Evolutionary conservation across 495 filamentous ascomycete genomes (phyloP).

Genomic region (Talaromyces thailandensis): DNA sequence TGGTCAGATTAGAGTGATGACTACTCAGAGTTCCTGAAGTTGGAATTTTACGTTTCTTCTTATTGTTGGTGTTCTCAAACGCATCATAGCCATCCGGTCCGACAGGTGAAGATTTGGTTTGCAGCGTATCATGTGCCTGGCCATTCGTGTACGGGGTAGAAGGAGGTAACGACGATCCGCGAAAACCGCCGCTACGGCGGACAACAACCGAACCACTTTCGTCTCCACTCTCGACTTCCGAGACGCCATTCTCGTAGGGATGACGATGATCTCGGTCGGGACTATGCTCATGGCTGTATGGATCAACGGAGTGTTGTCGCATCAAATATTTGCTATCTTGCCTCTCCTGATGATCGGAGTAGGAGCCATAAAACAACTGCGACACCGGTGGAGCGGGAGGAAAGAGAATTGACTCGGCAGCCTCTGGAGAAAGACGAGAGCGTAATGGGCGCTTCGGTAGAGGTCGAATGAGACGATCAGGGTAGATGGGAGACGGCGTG

Average conservation of each 20-base stretch:
- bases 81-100: conserved; percentile 85
- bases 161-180: conserved; percentile 29
- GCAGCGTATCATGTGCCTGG: conserved; percentile 15
- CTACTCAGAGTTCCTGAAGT: conserved; percentile 61
- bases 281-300: conserved; percentile 36
- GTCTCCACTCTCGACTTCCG: conserved; percentile 34
- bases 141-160: conserved; percentile 21
- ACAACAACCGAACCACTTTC: conserved; percentile 38
- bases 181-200: conserved; percentile 35
- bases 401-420: conserved; percentile 73
- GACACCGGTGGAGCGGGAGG: conserved; percentile 59
- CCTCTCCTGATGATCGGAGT: conserved; percentile 34
- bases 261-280: conserved; percentile 35
- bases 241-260: conserved; percentile 24
- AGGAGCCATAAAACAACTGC: conserved; percentile 69
- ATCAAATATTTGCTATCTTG: conserved; percentile 39
- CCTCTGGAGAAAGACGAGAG: conserved; percentile 74
- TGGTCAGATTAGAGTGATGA: conserved; percentile 54
- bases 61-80: conserved; percentile 98
- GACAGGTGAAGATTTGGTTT: conserved; percentile 22
- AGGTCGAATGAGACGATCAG: conserved; percentile 86
- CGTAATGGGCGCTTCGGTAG: conserved; percentile 81
- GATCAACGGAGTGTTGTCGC: conserved; percentile 22
- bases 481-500: conserved; percentile 65
- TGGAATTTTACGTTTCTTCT: conserved; percentile 98